phyloP scores from a whole-genome alignment of 257 asterid genomes.

The Craterostigma plantagineum region DNA sequence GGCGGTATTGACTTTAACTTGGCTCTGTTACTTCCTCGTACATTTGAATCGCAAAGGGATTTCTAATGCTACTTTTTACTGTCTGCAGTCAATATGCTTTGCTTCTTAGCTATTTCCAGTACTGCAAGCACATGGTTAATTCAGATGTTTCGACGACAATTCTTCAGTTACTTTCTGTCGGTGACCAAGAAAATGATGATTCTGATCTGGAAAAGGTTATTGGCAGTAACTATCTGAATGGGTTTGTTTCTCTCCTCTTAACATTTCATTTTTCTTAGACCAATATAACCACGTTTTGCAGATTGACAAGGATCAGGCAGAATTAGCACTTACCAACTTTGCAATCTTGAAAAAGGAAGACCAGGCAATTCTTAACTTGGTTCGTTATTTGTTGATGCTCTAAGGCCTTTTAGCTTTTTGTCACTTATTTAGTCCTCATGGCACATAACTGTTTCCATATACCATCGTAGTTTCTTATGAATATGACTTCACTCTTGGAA shows the following conservation, averaged over 20 bases:
- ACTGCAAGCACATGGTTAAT: conserved; percentile 83
- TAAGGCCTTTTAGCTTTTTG: not conserved
- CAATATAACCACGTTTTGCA: conserved; percentile 9
- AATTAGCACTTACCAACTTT: conserved; percentile 57
- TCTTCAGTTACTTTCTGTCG: conserved; percentile 53
- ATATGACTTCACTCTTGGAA: too few relatives aligned
- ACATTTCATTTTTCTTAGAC: not conserved
- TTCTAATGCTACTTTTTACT: conserved; percentile 15
- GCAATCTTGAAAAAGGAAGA: conserved; percentile 71
- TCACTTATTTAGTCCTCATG: not conserved
- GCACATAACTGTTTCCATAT: too few relatives aligned
- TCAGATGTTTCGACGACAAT: conserved; percentile 63
- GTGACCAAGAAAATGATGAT: conserved; percentile 69
- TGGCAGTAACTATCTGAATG: conserved; percentile 5
- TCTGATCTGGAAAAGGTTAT: conserved; percentile 72
- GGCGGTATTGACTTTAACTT: conserved; percentile 41
- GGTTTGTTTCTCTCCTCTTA: not conserved
- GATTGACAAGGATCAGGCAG: conserved; percentile 87
- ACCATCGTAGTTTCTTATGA: too few relatives aligned
- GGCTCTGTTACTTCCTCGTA: conserved; percentile 1
- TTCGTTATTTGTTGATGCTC: conserved; percentile 16
- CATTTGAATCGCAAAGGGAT: conserved; percentile 7
- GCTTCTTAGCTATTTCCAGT: conserved; percentile 89
- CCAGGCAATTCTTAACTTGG: conserved; percentile 69
- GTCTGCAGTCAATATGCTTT: conserved; percentile 80